Base-by-base conservation (phyloP, 805 yeast genomes). In the Hanseniaspora pseudoguilliermondii region DNA sequence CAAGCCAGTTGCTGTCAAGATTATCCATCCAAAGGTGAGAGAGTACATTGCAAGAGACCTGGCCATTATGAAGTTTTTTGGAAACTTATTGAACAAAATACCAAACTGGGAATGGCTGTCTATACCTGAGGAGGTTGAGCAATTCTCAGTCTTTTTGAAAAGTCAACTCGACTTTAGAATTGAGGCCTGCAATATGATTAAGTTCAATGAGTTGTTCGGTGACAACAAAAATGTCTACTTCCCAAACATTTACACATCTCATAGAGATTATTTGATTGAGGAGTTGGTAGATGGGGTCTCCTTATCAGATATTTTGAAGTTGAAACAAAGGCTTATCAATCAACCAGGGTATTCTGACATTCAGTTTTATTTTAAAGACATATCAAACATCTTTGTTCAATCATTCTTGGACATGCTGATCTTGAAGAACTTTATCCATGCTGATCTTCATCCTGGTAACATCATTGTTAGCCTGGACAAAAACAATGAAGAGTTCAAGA, bases 21-120 rank as follows among this genome's bases (percentile, higher is more conserved):
- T 93, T 8, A 76, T 91, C 54, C 99, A 93, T 69, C 99, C 99
- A 1, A 72, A 77, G 21, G 96, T 89, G 5, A 84, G 80, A 54
- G 69, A 73, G 13, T 80, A 78, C 51, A 84, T 93, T 25, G 77
- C 77, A 57, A 75, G 97, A 57, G 99, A 93, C 67, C 74, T 93
- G 61, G 76, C 75, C 60, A 86, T 93, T 40, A 90, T 93, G 96
- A 71, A 69, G 29, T 79, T 84, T 60, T 84, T 90, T 64, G 98
- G 98, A 2, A 68, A 70, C 46, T 54, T 75, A 1, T 78, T 93
- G 52, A 82, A 90, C 63, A 63, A 66, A 6, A 71, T 93, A 6
- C 99, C 99, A 5, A 88, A 95, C 0, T 87, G 93, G 95, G 97
- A 93, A 66, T 93, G 99, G 99, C 73, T 93, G 5, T 86, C 96